Percentiles rank a stretch among this genome's conserved stretches.
phyloP scores from a whole-genome alignment of 2,329 filamentous ascomycete species.

The Elsinoe australis region DNA sequence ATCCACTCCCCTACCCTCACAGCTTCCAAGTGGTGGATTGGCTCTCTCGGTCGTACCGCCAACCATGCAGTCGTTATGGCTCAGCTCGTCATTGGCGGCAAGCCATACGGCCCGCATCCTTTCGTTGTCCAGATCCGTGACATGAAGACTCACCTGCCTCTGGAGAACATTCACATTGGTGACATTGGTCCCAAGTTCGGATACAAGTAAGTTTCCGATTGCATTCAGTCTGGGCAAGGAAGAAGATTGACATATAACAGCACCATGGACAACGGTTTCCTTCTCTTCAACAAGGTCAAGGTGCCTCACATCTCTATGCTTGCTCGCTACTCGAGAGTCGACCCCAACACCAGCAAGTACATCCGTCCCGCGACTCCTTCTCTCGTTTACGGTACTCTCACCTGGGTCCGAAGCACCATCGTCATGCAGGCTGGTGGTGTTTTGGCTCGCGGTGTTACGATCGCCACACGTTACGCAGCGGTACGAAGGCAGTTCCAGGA shows the following conservation, averaged over 20 bases:
- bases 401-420: constrained; percentile 65
- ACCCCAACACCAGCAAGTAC: constrained; percentile 61
- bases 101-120: constrained; percentile 64
- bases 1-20: constrained; percentile 67
- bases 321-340: constrained; percentile 60
- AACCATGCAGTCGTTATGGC: constrained; percentile 75
- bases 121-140: constrained; percentile 71
- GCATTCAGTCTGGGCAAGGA: not conserved
- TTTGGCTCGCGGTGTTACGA: constrained; percentile 67
- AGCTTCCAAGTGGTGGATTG: constrained; percentile 79
- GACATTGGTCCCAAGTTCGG: constrained; percentile 77
- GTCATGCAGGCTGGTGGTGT: constrained; percentile 65
- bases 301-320: constrained; percentile 68
- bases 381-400: constrained; percentile 67
- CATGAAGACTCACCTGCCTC: constrained; percentile 59
- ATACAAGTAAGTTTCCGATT: constrained; percentile 49
- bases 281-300: constrained; percentile 69
- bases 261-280: constrained; percentile 75
- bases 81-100: constrained; percentile 61
- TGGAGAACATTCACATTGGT: constrained; percentile 64
- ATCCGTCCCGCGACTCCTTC: constrained; percentile 57
- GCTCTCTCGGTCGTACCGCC: constrained; percentile 65
- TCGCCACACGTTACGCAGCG: constrained; percentile 65
- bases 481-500: constrained; percentile 74
- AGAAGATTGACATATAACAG: not conserved